These are phyloP conservation scores for Panicum hallii DNA, from an alignment of 202 grass and related monocot genomes.

Conservation along the genomic window DNA sequence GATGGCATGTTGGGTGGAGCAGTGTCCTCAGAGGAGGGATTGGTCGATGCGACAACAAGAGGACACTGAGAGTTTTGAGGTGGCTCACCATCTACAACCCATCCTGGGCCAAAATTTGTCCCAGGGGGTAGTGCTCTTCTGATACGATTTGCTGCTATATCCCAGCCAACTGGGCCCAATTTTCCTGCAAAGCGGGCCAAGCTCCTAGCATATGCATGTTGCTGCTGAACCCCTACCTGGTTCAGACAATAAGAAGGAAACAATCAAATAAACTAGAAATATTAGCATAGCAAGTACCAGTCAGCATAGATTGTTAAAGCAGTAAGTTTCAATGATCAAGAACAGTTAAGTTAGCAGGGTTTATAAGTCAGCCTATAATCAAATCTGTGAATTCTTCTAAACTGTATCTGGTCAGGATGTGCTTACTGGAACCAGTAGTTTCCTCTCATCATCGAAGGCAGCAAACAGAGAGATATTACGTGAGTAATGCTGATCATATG, in stretches of 20 bases:
- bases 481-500: conserved; percentile 54
- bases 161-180: conserved; percentile 62
- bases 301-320: not conserved
- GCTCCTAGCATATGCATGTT: conserved; percentile 68
- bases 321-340: conserved; percentile 13
- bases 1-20: conserved; percentile 34
- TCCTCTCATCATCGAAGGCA: conserved; percentile 57
- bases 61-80: conserved; percentile 49
- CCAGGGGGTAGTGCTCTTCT: conserved; percentile 53
- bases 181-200: conserved; percentile 63
- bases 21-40: conserved; percentile 40
- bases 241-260: conserved; percentile 7
- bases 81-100: conserved; percentile 55
- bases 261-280: conserved; percentile 34
- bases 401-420: conserved; percentile 20
- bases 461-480: conserved; percentile 50
- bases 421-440: conserved; percentile 76
- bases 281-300: conserved; percentile 12
- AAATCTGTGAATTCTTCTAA: conserved; percentile 23
- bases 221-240: conserved; percentile 74
- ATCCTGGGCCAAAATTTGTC: conserved; percentile 64
- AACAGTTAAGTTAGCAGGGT: conserved; percentile 10
- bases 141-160: conserved; percentile 59
- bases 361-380: conserved; percentile 12
- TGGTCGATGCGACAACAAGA: not conserved